phyloP scores from a whole-genome alignment of 371 early-diverging fungal genomes.

The Apophysomyces variabilis region DNA sequence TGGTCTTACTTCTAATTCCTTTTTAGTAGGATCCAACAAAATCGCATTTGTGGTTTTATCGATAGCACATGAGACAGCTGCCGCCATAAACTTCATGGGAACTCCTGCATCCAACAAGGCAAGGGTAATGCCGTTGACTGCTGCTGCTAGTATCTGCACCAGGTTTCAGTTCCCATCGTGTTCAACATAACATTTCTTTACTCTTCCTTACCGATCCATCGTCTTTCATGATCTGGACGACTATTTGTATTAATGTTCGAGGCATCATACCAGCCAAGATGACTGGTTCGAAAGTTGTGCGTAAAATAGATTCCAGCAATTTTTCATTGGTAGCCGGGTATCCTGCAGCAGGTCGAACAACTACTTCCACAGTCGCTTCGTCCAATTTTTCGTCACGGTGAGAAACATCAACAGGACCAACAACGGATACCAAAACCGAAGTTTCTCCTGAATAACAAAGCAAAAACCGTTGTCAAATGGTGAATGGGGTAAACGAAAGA shows the following conservation, averaged over 20 bases:
- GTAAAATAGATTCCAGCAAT: constrained; percentile 69
- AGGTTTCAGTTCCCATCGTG: background rate
- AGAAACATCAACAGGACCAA: constrained; percentile 88
- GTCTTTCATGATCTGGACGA: constrained; percentile 79
- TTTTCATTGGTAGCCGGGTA: constrained; percentile 72
- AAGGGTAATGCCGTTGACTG: constrained; percentile 83
- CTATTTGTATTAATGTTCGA: constrained; percentile 86
- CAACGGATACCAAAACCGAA: constrained; percentile 79
- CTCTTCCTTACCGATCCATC: constrained; percentile 77
- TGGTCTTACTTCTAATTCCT: constrained; percentile 71
- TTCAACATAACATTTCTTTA: background rate
- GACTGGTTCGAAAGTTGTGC: constrained; percentile 74
- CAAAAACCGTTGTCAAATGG: background rate
- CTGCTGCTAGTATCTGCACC: constrained; percentile 68
- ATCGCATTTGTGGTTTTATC: constrained; percentile 58
- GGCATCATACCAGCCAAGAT: constrained; percentile 85
- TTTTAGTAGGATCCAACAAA: constrained; percentile 79
- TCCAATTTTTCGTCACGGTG: constrained; percentile 88
- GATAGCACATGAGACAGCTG: constrained; percentile 77
- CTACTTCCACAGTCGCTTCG: constrained; percentile 82
- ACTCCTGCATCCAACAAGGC: constrained; percentile 93
- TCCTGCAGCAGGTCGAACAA: constrained; percentile 76
- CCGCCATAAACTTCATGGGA: constrained; percentile 76
- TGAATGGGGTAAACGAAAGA: background rate
- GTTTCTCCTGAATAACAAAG: constrained; percentile 59